Evolutionary conservation across 345 rosid genomes (phyloP).

Genomic region (Nephelium lappaceum): DNA sequence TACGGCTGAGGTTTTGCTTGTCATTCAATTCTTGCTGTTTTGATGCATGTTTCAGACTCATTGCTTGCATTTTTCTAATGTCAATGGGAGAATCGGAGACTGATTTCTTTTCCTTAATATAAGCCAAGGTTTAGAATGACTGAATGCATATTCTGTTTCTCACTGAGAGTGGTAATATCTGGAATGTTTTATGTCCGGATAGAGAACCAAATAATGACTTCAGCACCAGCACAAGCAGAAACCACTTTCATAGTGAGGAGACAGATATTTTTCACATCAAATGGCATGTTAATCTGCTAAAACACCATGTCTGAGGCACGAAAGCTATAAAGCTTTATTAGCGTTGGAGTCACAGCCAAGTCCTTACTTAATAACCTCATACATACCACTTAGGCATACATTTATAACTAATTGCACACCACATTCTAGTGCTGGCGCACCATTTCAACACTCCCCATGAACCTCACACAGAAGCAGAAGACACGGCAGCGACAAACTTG

Average conservation of each 20-base stretch:
- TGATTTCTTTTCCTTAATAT: neutral
- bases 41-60: neutral
- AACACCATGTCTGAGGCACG: neutral
- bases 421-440: conserved; percentile 26
- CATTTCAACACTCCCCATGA: neutral
- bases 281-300: neutral
- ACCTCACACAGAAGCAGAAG: conserved; percentile 32
- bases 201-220: no score
- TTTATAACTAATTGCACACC: conserved; percentile 4
- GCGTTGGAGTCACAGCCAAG: neutral
- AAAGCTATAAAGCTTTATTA: neutral
- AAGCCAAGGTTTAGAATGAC: no score
- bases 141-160: no score
- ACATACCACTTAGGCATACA: neutral
- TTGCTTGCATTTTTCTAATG: neutral
- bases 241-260: neutral
- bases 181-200: no score
- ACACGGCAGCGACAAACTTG: conserved; percentile 53
- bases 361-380: neutral
- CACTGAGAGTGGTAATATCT: no score
- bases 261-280: neutral
- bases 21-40: neutral
- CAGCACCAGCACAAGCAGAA: neutral
- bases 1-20: neutral
- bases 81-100: neutral